These are phyloP conservation scores for Kazachstania viticola DNA, from an alignment of 805 yeast species.

Conservation along the genomic window DNA sequence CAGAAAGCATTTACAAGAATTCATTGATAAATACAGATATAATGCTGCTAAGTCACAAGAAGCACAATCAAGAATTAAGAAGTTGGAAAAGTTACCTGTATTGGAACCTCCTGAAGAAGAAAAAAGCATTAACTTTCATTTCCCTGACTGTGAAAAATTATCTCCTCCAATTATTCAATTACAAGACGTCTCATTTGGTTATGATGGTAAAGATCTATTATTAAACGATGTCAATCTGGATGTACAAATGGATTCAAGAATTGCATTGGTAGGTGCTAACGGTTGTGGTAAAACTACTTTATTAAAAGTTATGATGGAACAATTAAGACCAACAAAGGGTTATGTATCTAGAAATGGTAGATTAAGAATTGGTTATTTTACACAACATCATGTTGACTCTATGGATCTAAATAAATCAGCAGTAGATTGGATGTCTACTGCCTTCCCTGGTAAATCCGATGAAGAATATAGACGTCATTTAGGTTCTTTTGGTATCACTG, in stretches of 20 bases:
- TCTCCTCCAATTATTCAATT: slow-evolving; percentile 91
- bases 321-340: slow-evolving; percentile 64
- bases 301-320: slow-evolving; percentile 75
- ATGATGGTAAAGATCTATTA: slow-evolving; percentile 50
- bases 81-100: slow-evolving; percentile 85
- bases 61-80: slow-evolving; percentile 96
- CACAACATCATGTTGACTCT: slow-evolving; percentile 97
- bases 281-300: slow-evolving; percentile 99
- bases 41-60: slow-evolving; percentile 96
- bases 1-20: slow-evolving; percentile 84
- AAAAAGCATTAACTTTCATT: slow-evolving; percentile 68
- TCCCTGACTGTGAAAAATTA: slow-evolving; percentile 88
- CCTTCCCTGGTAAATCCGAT: slow-evolving; percentile 86
- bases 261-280: slow-evolving; percentile 96
- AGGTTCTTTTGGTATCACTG: slow-evolving; percentile 96
- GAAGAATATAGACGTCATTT: slow-evolving; percentile 95
- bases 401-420: slow-evolving; percentile 83
- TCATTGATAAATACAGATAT: slow-evolving; percentile 92
- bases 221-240: slow-evolving; percentile 74
- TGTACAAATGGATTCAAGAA: slow-evolving; percentile 86
- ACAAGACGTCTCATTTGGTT: slow-evolving; percentile 80
- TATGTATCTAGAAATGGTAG: slow-evolving; percentile 70
- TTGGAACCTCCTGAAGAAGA: slow-evolving; percentile 94
- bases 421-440: slow-evolving; percentile 84
- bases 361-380: slow-evolving; percentile 89